Evolutionary conservation across 2,329 filamentous ascomycete species (phyloP), one percentile per base, ranked within the genome.

Genomic region (Microcyclospora tardicrescens): DNA sequence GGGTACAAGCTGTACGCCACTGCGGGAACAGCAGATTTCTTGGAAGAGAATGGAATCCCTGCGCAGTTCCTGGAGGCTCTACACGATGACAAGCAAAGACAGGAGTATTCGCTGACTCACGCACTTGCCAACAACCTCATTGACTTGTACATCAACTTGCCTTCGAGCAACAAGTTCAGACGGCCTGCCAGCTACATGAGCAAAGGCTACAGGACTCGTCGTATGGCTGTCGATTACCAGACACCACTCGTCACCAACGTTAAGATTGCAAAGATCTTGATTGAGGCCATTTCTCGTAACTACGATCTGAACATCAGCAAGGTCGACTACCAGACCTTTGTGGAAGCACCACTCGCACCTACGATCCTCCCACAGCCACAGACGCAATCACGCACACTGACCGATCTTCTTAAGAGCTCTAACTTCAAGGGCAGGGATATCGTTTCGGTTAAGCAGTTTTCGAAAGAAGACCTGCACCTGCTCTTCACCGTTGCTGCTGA

Each of bases 151-250:
- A 95, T 98, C 77, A 98, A 98, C 64, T 65, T 98, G 63, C 91
- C 91, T n/a, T 96, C 91, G 10, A 94, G 77, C 75, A 98, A 98
- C 70, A 84, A 87, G 62, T 98, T 93, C 72, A 78, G 91, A 53
- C 79, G 91, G 50, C 91, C 91, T 27, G 91, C 91, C 54, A 98
- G 86, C 69, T 98, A 96, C 66, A 93, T 98, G 81, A 93, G 84
- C 64, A 91, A 91, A 67, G 91, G 91, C 43, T 98, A 98, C 67
- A 81, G 84, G 57, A 96, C 91, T 40, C 79, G 91, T 61, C 80
- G 91, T 62, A 95, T 98, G 87, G 91, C 91, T 28, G 91, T 98
- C 32, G 91, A 95, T 64, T 84, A 95, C 66, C 89, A 96, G 66
- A 93, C 91, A 39, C 91, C 91, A 42, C 69, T 98, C 43, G 89